Evolutionary conservation across 768 basidiomycete genomes (phyloP).

Genomic region (Rhodosporidiobolus sp.): DNA sequence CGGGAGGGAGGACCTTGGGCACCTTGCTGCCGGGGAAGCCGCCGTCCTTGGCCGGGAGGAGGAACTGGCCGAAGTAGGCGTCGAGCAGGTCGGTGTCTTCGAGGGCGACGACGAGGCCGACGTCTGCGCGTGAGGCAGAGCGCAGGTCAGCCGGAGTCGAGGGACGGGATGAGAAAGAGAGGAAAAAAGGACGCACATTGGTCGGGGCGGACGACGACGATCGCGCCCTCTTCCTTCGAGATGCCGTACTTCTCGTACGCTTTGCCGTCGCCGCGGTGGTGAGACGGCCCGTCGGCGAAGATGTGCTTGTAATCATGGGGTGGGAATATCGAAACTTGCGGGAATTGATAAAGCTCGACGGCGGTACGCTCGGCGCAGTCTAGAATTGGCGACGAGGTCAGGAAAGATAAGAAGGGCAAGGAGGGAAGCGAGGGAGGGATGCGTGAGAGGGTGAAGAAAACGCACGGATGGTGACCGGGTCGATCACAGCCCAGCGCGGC

Average conservation of each 20-base stretch:
- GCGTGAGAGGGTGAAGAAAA: not conserved
- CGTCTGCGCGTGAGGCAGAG: slow-evolving; percentile 12
- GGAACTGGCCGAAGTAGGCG: slow-evolving; percentile 40
- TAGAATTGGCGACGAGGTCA: not conserved
- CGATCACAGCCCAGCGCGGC: slow-evolving; percentile 34
- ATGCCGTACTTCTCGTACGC: slow-evolving; percentile 45
- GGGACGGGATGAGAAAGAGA: not conserved
- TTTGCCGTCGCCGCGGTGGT: slow-evolving; percentile 43
- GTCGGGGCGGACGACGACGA: slow-evolving; percentile 44
- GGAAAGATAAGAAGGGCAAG: no score
- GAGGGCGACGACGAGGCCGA: slow-evolving; percentile 37
- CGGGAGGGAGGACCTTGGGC: slow-evolving; percentile 21
- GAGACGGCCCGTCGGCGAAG: slow-evolving; percentile 31
- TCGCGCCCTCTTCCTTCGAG: slow-evolving; percentile 40
- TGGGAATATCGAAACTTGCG: slow-evolving; percentile 38
- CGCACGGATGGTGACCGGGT: slow-evolving; percentile 48
- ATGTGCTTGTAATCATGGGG: slow-evolving; percentile 39
- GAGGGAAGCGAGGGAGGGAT: not conserved
- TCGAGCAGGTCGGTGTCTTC: slow-evolving; percentile 41
- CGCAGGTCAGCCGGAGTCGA: not conserved
- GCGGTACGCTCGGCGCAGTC: slow-evolving; percentile 12
- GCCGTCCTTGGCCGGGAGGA: slow-evolving; percentile 33
- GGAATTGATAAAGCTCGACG: slow-evolving; percentile 39
- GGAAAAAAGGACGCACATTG: slow-evolving; percentile 30
- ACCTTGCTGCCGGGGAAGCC: slow-evolving; percentile 15